Conservation (phyloP, 23 red algal genomes). For the Porphyridium purpureum region DNA sequence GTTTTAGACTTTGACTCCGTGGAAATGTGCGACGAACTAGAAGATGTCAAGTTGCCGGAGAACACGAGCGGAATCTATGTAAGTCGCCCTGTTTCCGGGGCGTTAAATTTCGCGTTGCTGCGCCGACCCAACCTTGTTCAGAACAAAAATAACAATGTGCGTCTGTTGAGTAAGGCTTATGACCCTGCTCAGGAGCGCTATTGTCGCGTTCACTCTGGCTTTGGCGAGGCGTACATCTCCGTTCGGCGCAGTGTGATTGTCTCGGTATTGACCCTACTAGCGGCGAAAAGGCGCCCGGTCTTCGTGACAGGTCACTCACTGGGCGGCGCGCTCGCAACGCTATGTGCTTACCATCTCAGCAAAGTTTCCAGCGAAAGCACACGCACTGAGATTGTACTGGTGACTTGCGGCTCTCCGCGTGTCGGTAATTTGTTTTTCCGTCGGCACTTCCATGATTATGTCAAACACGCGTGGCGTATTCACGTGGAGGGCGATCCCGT, state of each 20-base stretch:
- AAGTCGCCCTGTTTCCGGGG: too few relatives aligned
- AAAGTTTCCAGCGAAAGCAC: too few relatives aligned
- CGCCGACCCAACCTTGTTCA: too few relatives aligned
- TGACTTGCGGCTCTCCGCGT: slow-evolving; percentile 46
- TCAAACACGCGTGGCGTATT: slow-evolving; percentile 56
- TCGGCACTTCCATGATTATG: slow-evolving; percentile 8
- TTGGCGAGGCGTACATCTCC: slow-evolving; percentile 39
- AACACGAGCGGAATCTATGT: too few relatives aligned
- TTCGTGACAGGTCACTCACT: slow-evolving; percentile 43
- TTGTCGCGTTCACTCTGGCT: slow-evolving; percentile 41
- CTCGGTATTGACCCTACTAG: slow-evolving; percentile 16
- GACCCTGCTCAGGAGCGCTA: too few relatives aligned
- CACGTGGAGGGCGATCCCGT: slow-evolving; percentile 43
- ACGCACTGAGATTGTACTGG: too few relatives aligned
- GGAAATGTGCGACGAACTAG: too few relatives aligned
- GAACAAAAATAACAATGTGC: too few relatives aligned
- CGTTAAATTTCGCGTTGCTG: too few relatives aligned
- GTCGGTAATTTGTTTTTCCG: slow-evolving; percentile 42
- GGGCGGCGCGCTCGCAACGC: slow-evolving; percentile 17
- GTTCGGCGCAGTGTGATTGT: slow-evolving; percentile 25
- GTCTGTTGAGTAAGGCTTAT: too few relatives aligned
- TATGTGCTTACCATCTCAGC: slow-evolving; percentile 10
- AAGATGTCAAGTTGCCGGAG: too few relatives aligned
- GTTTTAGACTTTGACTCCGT: too few relatives aligned
- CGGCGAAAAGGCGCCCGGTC: slow-evolving; percentile 26